Evolutionary conservation across 75 land plant species (phyloP), one percentile per base, ranked within the genome.

Genomic region (Pinus albicaulis): DNA sequence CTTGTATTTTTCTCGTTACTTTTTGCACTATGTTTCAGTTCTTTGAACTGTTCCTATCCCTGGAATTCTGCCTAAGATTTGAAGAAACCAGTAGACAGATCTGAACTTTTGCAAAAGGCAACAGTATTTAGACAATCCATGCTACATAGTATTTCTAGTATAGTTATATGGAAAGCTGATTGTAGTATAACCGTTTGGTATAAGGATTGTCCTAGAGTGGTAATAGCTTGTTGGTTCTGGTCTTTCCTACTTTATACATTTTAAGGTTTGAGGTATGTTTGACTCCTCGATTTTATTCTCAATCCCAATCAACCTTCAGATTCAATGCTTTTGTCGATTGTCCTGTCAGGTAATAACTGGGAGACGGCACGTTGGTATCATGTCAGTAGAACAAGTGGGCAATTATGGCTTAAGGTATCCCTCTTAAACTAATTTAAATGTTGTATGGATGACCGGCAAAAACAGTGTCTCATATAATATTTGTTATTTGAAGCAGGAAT

Each of bases 381-480:
- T 96, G 99, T 89, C 93, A 53, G 90, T 92, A 14, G 99, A 96
- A 48, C 93, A 85, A 48, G 88, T 96, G 34, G 99, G 99, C 23
- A 96, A 96, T 77, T 96, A 96, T 82, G 99, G 94, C 56, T 83
- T 96, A 82, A 94, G 93, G 99, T 96, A 86, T 41, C 36, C 7
- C 12, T 31, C 5, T 38, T 17, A 28, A 56, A 26, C 60, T 77
- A 53, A 19, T 41, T 56, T 57, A 31, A 58, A 56, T 73, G n/a
- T 48, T 71, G 3, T 34, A n/a, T 66, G 19, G 70, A 65, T 34
- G 6, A 48, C n/a, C 17, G 6, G 0, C 7, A 66, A 16, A 7
- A 20, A 38, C 71, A 36, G 41, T 23, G 16, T 68, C 23, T 68
- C 53, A 68, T 19, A 12, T 34, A 68, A 68, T 11, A 41, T 22